Evolutionary conservation across 805 yeast species (phyloP).

Genomic region (Cyberlindnera maclurae): DNA sequence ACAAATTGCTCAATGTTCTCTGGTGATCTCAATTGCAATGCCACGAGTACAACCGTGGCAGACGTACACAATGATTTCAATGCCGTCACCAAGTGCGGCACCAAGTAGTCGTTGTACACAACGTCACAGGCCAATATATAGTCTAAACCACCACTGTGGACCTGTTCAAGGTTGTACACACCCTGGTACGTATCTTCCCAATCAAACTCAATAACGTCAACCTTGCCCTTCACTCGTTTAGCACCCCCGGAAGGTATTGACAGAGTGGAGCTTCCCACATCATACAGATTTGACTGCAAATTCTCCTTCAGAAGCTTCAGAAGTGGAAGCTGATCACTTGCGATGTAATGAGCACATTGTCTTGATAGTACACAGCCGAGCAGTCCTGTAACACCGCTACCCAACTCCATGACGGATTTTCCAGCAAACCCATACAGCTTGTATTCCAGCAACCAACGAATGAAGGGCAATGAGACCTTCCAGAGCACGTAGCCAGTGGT

Average conservation of each 20-base stretch:
- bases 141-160: slow-evolving; percentile 29
- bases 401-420: slow-evolving; percentile 44
- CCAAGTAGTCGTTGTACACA: slow-evolving; percentile 54
- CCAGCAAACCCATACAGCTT: slow-evolving; percentile 10
- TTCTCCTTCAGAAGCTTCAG: slow-evolving; percentile 40
- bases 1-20: slow-evolving; percentile 43
- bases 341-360: slow-evolving; percentile 33
- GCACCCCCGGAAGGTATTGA: slow-evolving; percentile 1
- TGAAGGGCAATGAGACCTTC: slow-evolving; percentile 42
- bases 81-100: slow-evolving; percentile 42
- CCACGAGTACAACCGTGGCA: slow-evolving; percentile 33
- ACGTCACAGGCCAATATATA: slow-evolving; percentile 57
- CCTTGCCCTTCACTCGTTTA: slow-evolving; percentile 4
- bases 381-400: slow-evolving; percentile 55
- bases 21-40: slow-evolving; percentile 49
- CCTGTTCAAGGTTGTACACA: slow-evolving; percentile 14
- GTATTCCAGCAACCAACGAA: slow-evolving; percentile 42
- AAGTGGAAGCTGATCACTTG: slow-evolving; percentile 48
- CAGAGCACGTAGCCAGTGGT: slow-evolving; percentile 65
- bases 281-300: slow-evolving; percentile 32
- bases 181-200: slow-evolving; percentile 49
- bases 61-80: slow-evolving; percentile 29
- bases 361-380: slow-evolving; percentile 35
- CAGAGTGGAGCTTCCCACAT: slow-evolving; percentile 21
- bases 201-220: slow-evolving; percentile 48